phyloP scores from a whole-genome alignment of 2,329 filamentous ascomycete genomes.

The Colletotrichum simmondsii region DNA sequence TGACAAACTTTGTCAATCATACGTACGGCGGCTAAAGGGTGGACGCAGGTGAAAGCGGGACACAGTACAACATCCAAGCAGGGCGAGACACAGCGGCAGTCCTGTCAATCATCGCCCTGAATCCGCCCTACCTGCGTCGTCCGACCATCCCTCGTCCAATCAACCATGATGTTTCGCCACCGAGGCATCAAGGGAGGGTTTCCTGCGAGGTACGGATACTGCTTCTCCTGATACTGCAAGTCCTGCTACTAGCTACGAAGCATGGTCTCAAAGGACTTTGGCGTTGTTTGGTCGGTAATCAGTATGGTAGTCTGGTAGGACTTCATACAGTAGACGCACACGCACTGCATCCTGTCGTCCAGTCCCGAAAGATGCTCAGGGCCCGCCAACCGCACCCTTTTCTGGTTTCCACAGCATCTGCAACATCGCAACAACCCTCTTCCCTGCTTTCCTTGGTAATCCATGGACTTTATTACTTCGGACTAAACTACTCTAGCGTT shows the following conservation, averaged over 20 bases:
- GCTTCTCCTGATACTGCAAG: neutral
- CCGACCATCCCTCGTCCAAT: conserved; percentile 13
- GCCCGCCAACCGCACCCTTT: neutral
- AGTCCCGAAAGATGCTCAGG: neutral
- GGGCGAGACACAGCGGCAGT: conserved; percentile 20
- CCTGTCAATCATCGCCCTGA: conserved; percentile 27
- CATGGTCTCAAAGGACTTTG: neutral
- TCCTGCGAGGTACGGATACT: neutral
- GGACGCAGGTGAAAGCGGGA: neutral
- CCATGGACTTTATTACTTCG: conserved; percentile 3
- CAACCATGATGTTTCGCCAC: conserved; percentile 17
- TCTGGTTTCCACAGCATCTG: conserved; percentile 11
- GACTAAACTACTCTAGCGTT: conserved; percentile 10
- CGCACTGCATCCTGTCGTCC: neutral
- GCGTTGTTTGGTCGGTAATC: too few species aligned
- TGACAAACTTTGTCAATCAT: neutral
- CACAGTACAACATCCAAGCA: neutral
- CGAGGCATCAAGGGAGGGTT: neutral
- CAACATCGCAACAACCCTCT: conserved; percentile 25
- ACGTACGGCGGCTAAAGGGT: neutral
- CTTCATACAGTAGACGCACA: conserved; percentile 9
- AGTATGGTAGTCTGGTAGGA: neutral
- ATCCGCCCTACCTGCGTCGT: conserved; percentile 20
- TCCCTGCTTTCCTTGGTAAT: conserved; percentile 29
- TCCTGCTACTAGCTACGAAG: neutral